Conservation (phyloP, 2,329 filamentous ascomycete species). For the Botrytis medusae region DNA sequence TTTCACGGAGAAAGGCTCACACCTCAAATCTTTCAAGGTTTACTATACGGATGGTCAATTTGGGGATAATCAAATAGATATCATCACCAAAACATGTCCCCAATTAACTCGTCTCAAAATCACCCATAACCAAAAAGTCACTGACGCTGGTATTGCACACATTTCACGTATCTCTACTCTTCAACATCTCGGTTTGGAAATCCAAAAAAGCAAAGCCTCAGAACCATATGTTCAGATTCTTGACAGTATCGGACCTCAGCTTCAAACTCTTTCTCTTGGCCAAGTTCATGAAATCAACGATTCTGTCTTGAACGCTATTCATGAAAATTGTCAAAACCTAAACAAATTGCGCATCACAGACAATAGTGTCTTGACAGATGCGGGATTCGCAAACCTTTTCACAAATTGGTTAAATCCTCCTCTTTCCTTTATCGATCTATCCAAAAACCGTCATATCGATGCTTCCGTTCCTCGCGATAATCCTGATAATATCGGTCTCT, state of each 20-base stretch:
- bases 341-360: slow-evolving; percentile 78
- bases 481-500: slow-evolving; percentile 68
- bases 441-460: slow-evolving; percentile 75
- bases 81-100: slow-evolving; percentile 64
- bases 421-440: slow-evolving; percentile 70
- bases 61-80: slow-evolving; percentile 64
- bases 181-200: slow-evolving; percentile 72
- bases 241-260: slow-evolving; percentile 57
- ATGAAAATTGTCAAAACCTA: slow-evolving; percentile 65
- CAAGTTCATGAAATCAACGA: slow-evolving; percentile 67
- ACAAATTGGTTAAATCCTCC: slow-evolving; percentile 71
- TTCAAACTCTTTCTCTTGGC: slow-evolving; percentile 78
- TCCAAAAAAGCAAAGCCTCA: slow-evolving; percentile 55
- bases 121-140: slow-evolving; percentile 74
- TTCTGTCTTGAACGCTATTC: slow-evolving; percentile 67
- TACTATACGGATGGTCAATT: slow-evolving; percentile 84
- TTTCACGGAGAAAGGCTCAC: slow-evolving; percentile 62
- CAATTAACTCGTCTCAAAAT: slow-evolving; percentile 75
- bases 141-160: slow-evolving; percentile 61
- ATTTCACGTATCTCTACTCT: slow-evolving; percentile 64
- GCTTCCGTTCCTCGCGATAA: slow-evolving; percentile 66
- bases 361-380: slow-evolving; percentile 73
- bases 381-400: slow-evolving; percentile 72
- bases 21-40: slow-evolving; percentile 69
- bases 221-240: slow-evolving; percentile 63